phyloP scores from a whole-genome alignment of 2,329 filamentous ascomycete genomes.

The Sphaerulina musiva region DNA sequence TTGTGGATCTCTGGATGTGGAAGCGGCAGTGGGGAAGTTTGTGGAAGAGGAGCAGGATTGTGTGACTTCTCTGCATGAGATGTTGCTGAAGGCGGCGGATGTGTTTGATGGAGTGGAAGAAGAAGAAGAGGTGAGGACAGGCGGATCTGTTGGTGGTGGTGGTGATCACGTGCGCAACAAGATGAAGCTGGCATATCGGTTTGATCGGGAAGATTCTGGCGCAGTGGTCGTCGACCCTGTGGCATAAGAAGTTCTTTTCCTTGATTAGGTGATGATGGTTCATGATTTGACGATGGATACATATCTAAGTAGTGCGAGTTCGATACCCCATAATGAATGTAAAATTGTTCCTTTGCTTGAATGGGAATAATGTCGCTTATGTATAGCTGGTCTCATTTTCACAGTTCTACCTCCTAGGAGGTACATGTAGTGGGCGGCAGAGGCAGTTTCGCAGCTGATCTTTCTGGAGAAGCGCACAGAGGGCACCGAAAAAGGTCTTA shows the following conservation, averaged over 20 bases:
- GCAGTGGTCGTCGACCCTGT: not conserved
- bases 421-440: not conserved
- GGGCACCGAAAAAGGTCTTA: not conserved
- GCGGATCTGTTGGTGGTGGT: not conserved
- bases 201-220: slow-evolving; percentile 2
- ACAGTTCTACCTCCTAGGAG: too few species aligned
- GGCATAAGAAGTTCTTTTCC: not conserved
- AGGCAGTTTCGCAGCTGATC: too few species aligned
- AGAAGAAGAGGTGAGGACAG: not conserved
- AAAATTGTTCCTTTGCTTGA: too few species aligned
- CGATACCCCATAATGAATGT: too few species aligned
- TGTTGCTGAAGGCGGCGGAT: slow-evolving; percentile 6
- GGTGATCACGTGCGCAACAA: not conserved
- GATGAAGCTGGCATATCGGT: not conserved
- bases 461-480: not conserved
- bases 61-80: slow-evolving; percentile 12
- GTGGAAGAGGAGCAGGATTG: slow-evolving; percentile 11
- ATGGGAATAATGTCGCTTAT: too few species aligned
- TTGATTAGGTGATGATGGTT: not conserved
- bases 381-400: not conserved
- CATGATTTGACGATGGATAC: not conserved
- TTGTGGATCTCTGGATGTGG: slow-evolving; percentile 6
- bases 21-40: slow-evolving; percentile 1
- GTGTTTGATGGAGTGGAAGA: slow-evolving; percentile 3
- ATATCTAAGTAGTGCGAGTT: too few species aligned